Percentiles rank a stretch among this genome's conserved stretches.
Evolutionary conservation across 352 stramenopile genomes (phyloP).

Genomic region (Pythium brachiatum): DNA sequence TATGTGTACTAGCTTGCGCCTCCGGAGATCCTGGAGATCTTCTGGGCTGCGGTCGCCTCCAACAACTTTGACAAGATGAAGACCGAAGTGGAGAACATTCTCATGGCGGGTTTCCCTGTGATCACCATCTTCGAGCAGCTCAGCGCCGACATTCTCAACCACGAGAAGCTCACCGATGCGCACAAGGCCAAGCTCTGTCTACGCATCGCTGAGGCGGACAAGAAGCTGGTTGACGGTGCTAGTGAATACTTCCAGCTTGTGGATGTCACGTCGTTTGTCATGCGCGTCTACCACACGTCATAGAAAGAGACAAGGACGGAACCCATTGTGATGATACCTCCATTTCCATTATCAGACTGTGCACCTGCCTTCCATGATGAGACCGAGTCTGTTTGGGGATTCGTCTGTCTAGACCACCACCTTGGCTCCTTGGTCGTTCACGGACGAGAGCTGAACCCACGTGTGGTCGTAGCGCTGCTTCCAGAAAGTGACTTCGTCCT

Average conservation of each 20-base stretch:
- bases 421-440: slow-evolving; percentile 64
- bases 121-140: slow-evolving; percentile 91
- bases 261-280: slow-evolving; percentile 89
- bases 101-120: slow-evolving; percentile 91
- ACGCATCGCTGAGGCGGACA: slow-evolving; percentile 94
- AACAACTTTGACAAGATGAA: slow-evolving; percentile 91
- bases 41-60: slow-evolving; percentile 75
- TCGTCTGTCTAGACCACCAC: slow-evolving; percentile 23
- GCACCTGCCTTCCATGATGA: not conserved
- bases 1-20: slow-evolving; percentile 54
- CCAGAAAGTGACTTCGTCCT: slow-evolving; percentile 82
- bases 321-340: not conserved
- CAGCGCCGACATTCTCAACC: slow-evolving; percentile 69
- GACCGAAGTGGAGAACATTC: slow-evolving; percentile 88
- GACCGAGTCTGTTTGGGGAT: not conserved
- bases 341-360: not conserved
- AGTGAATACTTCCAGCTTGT: slow-evolving; percentile 97
- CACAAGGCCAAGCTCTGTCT: slow-evolving; percentile 94
- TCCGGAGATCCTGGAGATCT: slow-evolving; percentile 66
- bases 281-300: slow-evolving; percentile 62
- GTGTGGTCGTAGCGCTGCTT: slow-evolving; percentile 60
- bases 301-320: slow-evolving; percentile 10
- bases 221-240: slow-evolving; percentile 94
- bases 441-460: slow-evolving; percentile 72
- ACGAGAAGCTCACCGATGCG: slow-evolving; percentile 81